A percentile compares a stretch with the other conserved stretches of the same genome.
Evolutionary conservation across 192 early-diverging fungal genomes (phyloP).

Genomic region (Jimgerdemannia flammicorona): DNA sequence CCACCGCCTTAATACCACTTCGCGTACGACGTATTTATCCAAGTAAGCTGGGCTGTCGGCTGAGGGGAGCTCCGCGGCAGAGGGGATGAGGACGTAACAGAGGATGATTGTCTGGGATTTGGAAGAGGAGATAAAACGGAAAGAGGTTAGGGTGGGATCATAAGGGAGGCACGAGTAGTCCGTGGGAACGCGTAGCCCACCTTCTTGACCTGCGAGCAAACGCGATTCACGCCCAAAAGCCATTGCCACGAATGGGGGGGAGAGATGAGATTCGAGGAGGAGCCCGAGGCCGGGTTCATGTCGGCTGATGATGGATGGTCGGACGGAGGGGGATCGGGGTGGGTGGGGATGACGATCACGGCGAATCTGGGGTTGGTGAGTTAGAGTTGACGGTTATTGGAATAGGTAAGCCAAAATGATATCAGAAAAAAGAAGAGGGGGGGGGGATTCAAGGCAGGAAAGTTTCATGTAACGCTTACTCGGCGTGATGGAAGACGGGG

Average conservation of each 20-base stretch:
- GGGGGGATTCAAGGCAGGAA: too few species aligned
- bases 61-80: not conserved
- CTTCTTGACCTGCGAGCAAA: constrained; percentile 57
- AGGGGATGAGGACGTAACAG: constrained; percentile 16
- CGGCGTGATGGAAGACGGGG: constrained; percentile 52
- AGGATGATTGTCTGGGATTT: constrained; percentile 7
- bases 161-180: too few species aligned
- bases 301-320: not conserved
- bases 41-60: not conserved
- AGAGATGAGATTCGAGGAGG: not conserved
- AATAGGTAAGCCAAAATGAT: not conserved
- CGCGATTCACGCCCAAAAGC: constrained; percentile 45
- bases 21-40: constrained; percentile 3
- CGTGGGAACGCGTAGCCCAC: constrained; percentile 12
- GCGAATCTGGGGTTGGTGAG: constrained; percentile 5
- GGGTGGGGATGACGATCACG: constrained; percentile 11
- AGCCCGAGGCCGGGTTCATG: too few species aligned
- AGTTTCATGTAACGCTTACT: constrained; percentile 25
- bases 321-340: not conserved
- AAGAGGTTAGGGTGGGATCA: not conserved
- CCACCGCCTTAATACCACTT: constrained; percentile 26
- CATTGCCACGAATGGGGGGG: constrained; percentile 40
- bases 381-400: not conserved
- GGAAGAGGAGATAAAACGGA: not conserved
- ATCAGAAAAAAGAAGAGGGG: too few species aligned